Evolutionary conservation across 2,329 filamentous ascomycete genomes (phyloP), one percentile per base, ranked within the genome.

Genomic region (Microsporum canis): DNA sequence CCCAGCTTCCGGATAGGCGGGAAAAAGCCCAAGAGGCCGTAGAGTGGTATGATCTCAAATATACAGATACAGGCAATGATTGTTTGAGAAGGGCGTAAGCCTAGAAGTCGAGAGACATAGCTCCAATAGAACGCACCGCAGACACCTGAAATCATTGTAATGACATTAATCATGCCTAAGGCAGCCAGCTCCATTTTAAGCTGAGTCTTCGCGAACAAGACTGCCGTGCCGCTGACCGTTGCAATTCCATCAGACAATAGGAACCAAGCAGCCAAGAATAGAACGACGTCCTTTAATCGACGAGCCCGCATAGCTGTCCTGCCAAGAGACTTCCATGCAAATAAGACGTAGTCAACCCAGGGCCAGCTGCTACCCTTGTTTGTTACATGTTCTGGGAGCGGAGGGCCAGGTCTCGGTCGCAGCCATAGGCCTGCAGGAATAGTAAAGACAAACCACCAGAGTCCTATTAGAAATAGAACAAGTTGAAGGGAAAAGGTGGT

Each of bases 381-480:
- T 59, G 71, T 33, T 14, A 59, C 43, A 60, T 70, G 41, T 68
- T 74, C 70, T 1, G 80, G 79, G 6, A 96, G 75, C 0, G 91
- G 91, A 33, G 94, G 94, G 0, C 94, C 94, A 1, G 94, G 94
- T 58, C 94, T 84, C 3, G 91, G 85, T 45, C 92, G 85, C 34
- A 99, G 80, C 88, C 91, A 96, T 67, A 95, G 74, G 1, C 89
- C 89, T 0, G 90, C 86, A 0, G 94, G 94, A 60, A 97, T 84
- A 2, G 89, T 95, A 72, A 99, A 97, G 38, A 88, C 62, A 51
- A 91, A 84, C 94, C 94, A 99, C 94, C 94, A 99, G 33, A 84
- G 73, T 38, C 94, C 94, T 59, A 97, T 86, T 61, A 91, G 76
- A 72, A 95, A 91, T 7, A 99, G 81, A 0, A 94, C 92, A 2